These are phyloP conservation scores for Glaciozyma martinii DNA, from an alignment of 768 basidiomycete genomes.

Conservation along the genomic window DNA sequence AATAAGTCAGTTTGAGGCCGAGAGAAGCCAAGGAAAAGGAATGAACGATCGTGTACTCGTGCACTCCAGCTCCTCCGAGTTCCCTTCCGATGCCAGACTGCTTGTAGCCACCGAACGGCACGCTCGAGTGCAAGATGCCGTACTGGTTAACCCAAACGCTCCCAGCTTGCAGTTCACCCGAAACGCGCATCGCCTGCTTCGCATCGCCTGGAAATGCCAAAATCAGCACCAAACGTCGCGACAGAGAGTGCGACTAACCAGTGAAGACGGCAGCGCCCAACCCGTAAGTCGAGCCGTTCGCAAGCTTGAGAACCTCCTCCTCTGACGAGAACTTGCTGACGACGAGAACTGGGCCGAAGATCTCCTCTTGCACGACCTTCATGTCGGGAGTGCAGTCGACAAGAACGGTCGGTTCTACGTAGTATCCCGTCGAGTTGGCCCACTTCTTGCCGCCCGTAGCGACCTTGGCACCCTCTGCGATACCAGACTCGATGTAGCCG, in stretches of 20 bases:
- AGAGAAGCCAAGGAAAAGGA: slow-evolving; percentile 41
- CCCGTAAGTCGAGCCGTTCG: slow-evolving; percentile 83
- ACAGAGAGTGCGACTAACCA: slow-evolving; percentile 25
- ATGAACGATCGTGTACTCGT: slow-evolving; percentile 18
- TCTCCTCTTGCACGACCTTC: slow-evolving; percentile 82
- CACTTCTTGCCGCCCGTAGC: slow-evolving; percentile 63
- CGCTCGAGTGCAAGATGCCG: slow-evolving; percentile 43
- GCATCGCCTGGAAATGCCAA: slow-evolving; percentile 48
- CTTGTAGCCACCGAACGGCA: slow-evolving; percentile 84
- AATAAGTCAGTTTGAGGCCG: slow-evolving; percentile 50
- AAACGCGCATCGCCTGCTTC: slow-evolving; percentile 79
- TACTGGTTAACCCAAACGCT: slow-evolving; percentile 71
- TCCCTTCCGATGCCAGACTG: slow-evolving; percentile 81
- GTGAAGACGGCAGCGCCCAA: slow-evolving; percentile 87
- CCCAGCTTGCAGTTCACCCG: slow-evolving; percentile 75
- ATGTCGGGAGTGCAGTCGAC: slow-evolving; percentile 54
- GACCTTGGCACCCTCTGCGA: slow-evolving; percentile 68
- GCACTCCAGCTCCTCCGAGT: slow-evolving; percentile 49
- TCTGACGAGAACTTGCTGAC: slow-evolving; percentile 69
- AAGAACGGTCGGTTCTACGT: slow-evolving; percentile 85
- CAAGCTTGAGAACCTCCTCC: slow-evolving; percentile 69
- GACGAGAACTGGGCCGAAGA: slow-evolving; percentile 68
- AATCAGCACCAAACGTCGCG: slow-evolving; percentile 37
- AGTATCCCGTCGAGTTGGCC: slow-evolving; percentile 56
- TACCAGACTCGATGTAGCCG: slow-evolving; percentile 78